Evolutionary conservation across 495 filamentous ascomycete genomes (phyloP), one percentile per base, ranked within the genome.

Genomic region (Podospora australis): DNA sequence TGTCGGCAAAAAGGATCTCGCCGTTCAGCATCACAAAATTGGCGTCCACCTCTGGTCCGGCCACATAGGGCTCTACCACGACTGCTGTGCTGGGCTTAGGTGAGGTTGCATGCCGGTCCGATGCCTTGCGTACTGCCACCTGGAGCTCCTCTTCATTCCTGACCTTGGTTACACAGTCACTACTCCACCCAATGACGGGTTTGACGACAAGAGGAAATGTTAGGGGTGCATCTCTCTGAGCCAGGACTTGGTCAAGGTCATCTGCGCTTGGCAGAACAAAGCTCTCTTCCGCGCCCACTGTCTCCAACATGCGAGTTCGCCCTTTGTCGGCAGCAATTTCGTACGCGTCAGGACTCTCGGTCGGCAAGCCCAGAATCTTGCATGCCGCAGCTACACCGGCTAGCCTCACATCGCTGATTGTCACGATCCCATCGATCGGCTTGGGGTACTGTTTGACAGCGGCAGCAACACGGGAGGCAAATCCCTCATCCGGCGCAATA

Each of bases 151-250:
- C 45, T 9, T 39, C 34, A 22, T 61, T 53, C 21, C 65, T 39
- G 14, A 74, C 72, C 26, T 63, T 64, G 6, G 60, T 59, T 4
- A 76, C 71, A 11, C 73, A 66, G 36, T 76, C 71, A 6, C 62
- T 68, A 42, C 58, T 63, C 23, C 64, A 64, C 8, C 74, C 73
- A 9, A 56, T 54, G 23, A 62, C 60, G 0, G 73, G 72, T 53
- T 77, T 77, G 13, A 77, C 64, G 26, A 77, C 69, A 1, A 70
- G 21, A 0, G 73, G 73, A 32, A 60, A 77, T 6, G 5, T 21
- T 19, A 55, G 30, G 34, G 19, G 11, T 11, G n/a, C 42, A 8
- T 23, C 24, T 1, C 25, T 32, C 36, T 20, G n/a, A 8, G 20
- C 6, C 24, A 57, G 32, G 4, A 46, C 16, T 6, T 32, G 20